These are phyloP conservation scores for Sicyos baderoa DNA, from an alignment of 306 rosid species.

Conservation along the genomic window DNA sequence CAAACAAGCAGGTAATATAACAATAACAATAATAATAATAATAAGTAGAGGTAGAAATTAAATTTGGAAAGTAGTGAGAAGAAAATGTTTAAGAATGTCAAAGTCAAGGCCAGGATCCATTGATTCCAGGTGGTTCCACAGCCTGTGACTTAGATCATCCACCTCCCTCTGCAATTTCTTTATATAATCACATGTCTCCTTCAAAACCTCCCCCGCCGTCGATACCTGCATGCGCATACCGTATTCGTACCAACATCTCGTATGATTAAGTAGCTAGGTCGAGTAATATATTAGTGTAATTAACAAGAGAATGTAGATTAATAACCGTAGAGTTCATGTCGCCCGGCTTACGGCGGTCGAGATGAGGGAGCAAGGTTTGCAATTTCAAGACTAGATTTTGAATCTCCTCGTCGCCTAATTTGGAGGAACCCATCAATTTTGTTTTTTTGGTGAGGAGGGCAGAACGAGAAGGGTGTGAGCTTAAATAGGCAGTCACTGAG, in stretches of 20 bases:
- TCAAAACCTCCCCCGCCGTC: constrained; percentile 20
- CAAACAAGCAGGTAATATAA: no score
- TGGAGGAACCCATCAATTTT: constrained; percentile 17
- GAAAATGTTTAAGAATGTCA: not conserved
- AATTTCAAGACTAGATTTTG: constrained; percentile 28
- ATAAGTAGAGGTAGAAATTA: no score
- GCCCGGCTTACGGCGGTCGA: not conserved
- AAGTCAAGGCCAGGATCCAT: constrained; percentile 19
- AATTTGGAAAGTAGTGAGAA: no score
- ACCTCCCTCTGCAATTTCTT: constrained; percentile 33
- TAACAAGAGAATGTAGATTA: no score
- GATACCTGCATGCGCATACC: constrained; percentile 19
- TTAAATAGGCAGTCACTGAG: no score
- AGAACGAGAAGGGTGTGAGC: no score
- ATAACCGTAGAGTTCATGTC: no score
- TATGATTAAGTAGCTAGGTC: no score
- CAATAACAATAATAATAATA: no score
- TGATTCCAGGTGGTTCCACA: constrained; percentile 28
- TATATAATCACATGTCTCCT: constrained; percentile 37
- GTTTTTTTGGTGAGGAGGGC: no score
- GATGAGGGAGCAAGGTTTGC: constrained; percentile 31
- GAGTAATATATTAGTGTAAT: no score
- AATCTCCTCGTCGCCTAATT: constrained; percentile 23
- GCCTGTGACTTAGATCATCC: constrained; percentile 30
- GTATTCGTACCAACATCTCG: no score